Conservation (phyloP, 2,329 filamentous ascomycete genomes). For the Metarhizium robertsii region DNA sequence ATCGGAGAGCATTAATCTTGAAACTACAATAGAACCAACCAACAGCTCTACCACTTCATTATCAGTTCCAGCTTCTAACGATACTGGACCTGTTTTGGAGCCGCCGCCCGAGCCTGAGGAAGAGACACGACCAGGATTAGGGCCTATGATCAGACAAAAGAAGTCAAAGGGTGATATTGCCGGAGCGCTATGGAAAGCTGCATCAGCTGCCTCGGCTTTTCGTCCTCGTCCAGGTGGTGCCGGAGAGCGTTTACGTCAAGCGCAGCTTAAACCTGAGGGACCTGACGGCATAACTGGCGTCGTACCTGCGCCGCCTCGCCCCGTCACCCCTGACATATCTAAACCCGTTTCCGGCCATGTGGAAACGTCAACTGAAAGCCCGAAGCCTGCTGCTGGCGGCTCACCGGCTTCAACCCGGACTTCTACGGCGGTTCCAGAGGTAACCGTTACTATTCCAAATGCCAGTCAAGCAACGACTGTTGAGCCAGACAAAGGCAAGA, state of each 20-base stretch:
- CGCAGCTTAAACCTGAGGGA: conserved; percentile 51
- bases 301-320: conserved; percentile 63
- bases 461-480: conserved; percentile 30
- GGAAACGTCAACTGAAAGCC: not conserved
- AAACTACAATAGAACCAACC: conserved; percentile 5
- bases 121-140: conserved; percentile 61
- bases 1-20: conserved; percentile 6
- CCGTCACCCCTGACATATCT: conserved; percentile 19
- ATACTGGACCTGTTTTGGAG: conserved; percentile 15
- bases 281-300: conserved; percentile 87
- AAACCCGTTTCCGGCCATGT: conserved; percentile 15
- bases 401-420: not conserved
- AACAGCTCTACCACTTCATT: conserved; percentile 13
- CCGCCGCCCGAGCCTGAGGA: conserved; percentile 17
- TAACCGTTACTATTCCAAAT: conserved; percentile 46
- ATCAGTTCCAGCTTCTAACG: conserved; percentile 17
- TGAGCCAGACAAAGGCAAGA: conserved; percentile 17
- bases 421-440: conserved; percentile 35
- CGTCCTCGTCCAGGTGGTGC: conserved; percentile 84
- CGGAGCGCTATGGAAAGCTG: conserved; percentile 67
- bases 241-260: conserved; percentile 64
- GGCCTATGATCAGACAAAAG: conserved; percentile 84
- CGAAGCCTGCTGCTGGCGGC: not conserved
- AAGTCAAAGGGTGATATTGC: conserved; percentile 65
- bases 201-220: conserved; percentile 50